phyloP scores from a whole-genome alignment of 805 yeast species.

The Wickerhamomyces xylosicus region DNA sequence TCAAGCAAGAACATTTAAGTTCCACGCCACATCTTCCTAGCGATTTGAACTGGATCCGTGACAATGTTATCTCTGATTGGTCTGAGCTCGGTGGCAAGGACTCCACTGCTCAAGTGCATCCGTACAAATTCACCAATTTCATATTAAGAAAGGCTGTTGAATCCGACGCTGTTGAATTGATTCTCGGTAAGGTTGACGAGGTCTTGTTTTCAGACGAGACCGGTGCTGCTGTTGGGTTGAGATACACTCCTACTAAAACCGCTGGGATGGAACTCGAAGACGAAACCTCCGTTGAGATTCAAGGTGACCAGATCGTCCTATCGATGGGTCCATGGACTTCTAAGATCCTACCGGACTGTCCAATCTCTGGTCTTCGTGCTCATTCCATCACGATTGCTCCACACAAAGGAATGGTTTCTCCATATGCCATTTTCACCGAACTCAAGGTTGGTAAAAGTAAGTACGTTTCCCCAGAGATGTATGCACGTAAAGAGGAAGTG shows the following conservation, averaged over 20 bases:
- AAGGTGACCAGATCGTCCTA: constrained; percentile 71
- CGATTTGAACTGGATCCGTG: constrained; percentile 70
- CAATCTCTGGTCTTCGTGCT: constrained; percentile 88
- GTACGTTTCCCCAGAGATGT: constrained; percentile 86
- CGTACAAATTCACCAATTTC: constrained; percentile 84
- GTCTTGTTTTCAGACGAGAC: constrained; percentile 49
- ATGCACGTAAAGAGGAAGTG: constrained; percentile 91
- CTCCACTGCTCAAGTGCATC: constrained; percentile 95
- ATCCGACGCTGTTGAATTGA: constrained; percentile 71
- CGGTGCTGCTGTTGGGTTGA: constrained; percentile 64
- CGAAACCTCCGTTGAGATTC: constrained; percentile 33
- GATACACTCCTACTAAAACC: constrained; percentile 34
- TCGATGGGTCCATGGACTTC: constrained; percentile 98
- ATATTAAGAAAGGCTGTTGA: constrained; percentile 72
- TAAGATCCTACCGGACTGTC: constrained; percentile 81
- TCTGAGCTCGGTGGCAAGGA: constrained; percentile 73
- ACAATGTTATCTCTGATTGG: constrained; percentile 58
- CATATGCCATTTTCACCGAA: constrained; percentile 92
- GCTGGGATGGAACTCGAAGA: constrained; percentile 10
- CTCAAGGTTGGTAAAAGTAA: constrained; percentile 55
- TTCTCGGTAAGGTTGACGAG: constrained; percentile 76
- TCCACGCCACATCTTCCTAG: constrained; percentile 34
- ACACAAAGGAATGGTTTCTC: constrained; percentile 64
- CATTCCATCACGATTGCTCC: constrained; percentile 92
- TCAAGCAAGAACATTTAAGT: constrained; percentile 15